Conservation (phyloP, 495 filamentous ascomycete genomes). For the Glarea lozoyensis region DNA sequence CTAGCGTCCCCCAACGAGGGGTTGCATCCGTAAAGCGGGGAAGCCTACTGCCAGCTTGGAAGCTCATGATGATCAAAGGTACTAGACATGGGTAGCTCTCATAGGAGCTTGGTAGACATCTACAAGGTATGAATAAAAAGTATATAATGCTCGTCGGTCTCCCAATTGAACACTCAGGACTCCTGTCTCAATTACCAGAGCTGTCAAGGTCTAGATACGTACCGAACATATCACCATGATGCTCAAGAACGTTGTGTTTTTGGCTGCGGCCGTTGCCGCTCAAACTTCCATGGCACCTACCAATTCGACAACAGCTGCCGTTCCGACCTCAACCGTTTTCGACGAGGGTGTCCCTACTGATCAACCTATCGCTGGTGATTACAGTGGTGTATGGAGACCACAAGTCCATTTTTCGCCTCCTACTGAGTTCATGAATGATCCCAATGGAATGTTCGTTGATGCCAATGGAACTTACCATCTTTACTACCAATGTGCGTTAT, state of each 20-base stretch:
- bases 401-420: conserved; percentile 45
- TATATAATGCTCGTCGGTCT: too few species aligned
- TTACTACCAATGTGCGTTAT: conserved; percentile 38
- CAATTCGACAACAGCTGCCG: conserved; percentile 1
- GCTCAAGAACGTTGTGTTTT: conserved; percentile 3
- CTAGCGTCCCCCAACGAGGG: too few species aligned
- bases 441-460: conserved; percentile 46
- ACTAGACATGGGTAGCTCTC: too few species aligned
- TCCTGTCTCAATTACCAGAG: too few species aligned
- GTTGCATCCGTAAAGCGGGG: too few species aligned
- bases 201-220: too few species aligned
- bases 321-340: conserved; percentile 11
- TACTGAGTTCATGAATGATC: conserved; percentile 50
- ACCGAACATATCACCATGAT: too few species aligned
- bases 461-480: conserved; percentile 39
- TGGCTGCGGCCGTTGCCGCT: conserved; percentile 7
- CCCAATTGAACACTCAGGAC: too few species aligned
- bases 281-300: neutral
- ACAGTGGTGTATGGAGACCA: conserved; percentile 30
- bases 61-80: too few species aligned
- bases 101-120: too few species aligned
- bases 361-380: conserved; percentile 11
- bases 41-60: too few species aligned
- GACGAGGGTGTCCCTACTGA: conserved; percentile 13
- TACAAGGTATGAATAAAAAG: too few species aligned